These are phyloP conservation scores for Suillus lakei DNA, from an alignment of 768 basidiomycete species.

Conservation along the genomic window DNA sequence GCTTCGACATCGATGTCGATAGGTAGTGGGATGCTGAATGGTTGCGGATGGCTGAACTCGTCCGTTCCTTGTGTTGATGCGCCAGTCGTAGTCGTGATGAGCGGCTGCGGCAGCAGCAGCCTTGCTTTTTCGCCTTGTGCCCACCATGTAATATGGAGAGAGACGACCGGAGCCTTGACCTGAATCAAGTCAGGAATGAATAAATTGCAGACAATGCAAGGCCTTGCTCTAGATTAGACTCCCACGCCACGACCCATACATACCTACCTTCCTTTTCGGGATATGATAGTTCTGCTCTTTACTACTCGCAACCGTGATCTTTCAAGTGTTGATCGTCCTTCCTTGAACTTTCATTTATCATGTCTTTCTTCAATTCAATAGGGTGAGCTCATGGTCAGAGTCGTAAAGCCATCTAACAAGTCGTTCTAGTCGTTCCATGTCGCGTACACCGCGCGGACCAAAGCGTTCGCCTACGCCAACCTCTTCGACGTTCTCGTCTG, in stretches of 20 bases:
- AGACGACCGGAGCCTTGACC: constrained; percentile 30
- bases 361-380: constrained; percentile 87
- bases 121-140: constrained; percentile 69
- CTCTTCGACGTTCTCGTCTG: constrained; percentile 58
- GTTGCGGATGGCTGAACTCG: constrained; percentile 32
- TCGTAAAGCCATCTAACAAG: constrained; percentile 8
- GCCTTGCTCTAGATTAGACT: constrained; percentile 14
- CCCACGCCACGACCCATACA: constrained; percentile 20
- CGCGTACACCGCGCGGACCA: constrained; percentile 66
- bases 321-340: neutral
- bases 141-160: constrained; percentile 36
- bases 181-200: neutral
- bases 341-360: constrained; percentile 26
- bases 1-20: constrained; percentile 69
- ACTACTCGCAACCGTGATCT: neutral
- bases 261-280: neutral
- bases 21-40: constrained; percentile 54
- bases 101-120: constrained; percentile 46
- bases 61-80: constrained; percentile 41
- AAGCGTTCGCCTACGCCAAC: constrained; percentile 81
- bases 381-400: constrained; percentile 51
- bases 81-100: constrained; percentile 37
- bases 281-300: neutral
- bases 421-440: constrained; percentile 69
- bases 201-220: constrained; percentile 12